A percentile compares a stretch with the other conserved stretches of the same genome.
Conservation (phyloP, 129 eudicot genomes). For the Flaveria ramosissima region DNA sequence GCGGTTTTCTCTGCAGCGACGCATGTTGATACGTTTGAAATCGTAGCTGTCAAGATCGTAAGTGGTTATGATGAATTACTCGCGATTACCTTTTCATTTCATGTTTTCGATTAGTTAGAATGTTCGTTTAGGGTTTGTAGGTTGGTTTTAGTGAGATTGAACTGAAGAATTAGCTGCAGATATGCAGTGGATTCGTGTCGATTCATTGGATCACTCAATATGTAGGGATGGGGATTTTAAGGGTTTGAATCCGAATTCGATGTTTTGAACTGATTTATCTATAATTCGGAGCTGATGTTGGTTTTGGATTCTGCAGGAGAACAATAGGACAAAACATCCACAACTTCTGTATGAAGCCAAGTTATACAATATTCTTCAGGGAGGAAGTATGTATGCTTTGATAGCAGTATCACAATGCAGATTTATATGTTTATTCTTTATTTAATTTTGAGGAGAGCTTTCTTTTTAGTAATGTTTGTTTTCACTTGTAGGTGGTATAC, state of each 20-base stretch:
- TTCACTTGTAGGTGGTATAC: slow-evolving; percentile 79
- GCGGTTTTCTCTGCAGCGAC: slow-evolving; percentile 72
- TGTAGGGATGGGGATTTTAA: slow-evolving; percentile 10
- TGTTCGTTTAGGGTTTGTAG: background rate
- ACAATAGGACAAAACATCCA: slow-evolving; percentile 89
- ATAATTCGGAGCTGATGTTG: background rate
- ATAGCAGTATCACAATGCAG: background rate
- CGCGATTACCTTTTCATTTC: slow-evolving; percentile 11
- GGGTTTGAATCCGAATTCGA: too few relatives aligned
- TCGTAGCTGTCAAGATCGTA: slow-evolving; percentile 97
- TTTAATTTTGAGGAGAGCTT: background rate
- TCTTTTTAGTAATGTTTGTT: slow-evolving; percentile 3
- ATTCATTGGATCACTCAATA: background rate
- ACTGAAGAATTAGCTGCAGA: slow-evolving; percentile 14
- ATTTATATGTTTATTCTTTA: slow-evolving; percentile 10
- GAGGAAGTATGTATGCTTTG: slow-evolving; percentile 78
- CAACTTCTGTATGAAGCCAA: slow-evolving; percentile 95
- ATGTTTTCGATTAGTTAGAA: background rate
- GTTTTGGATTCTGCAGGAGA: slow-evolving; percentile 61
- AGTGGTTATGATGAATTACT: slow-evolving; percentile 35
- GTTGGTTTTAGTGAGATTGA: slow-evolving; percentile 18
- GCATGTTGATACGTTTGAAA: slow-evolving; percentile 87
- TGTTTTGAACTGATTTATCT: slow-evolving; percentile 2
- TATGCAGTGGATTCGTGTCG: too few relatives aligned
- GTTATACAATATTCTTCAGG: slow-evolving; percentile 84